Percentiles rank a stretch among this genome's conserved stretches.
phyloP scores from a whole-genome alignment of 306 rosid genomes.

The Boehmeria nivea region DNA sequence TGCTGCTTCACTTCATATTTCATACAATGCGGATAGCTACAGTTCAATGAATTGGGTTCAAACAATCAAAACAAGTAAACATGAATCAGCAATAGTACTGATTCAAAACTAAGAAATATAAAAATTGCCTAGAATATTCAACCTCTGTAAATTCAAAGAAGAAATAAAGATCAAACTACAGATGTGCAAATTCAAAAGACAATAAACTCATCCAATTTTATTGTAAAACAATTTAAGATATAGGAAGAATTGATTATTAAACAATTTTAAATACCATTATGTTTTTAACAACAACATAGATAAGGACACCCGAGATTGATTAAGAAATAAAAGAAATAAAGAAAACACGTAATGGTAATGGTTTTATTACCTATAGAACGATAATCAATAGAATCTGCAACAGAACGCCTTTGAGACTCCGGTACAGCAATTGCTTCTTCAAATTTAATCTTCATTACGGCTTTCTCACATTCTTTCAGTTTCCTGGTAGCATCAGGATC shows the following conservation, averaged over 20 bases:
- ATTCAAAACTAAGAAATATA: neutral
- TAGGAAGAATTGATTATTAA: too few relatives aligned
- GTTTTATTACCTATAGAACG: conserved; percentile 71
- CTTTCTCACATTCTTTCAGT: conserved; percentile 96
- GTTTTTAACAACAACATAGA: neutral
- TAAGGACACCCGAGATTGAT: neutral
- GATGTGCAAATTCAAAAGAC: too few relatives aligned
- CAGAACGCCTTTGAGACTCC: conserved; percentile 49
- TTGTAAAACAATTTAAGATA: too few relatives aligned
- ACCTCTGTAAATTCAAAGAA: too few relatives aligned
- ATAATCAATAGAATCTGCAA: conserved; percentile 68
- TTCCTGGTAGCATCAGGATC: conserved; percentile 87
- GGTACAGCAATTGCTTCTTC: conserved; percentile 90
- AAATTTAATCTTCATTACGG: conserved; percentile 86
- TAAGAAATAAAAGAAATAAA: neutral
- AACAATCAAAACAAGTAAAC: neutral
- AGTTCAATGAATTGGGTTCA: neutral
- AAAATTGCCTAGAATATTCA: too few relatives aligned
- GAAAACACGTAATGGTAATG: too few relatives aligned
- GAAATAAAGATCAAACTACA: too few relatives aligned
- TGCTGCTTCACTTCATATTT: neutral
- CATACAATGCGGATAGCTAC: neutral
- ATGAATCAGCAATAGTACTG: too few relatives aligned
- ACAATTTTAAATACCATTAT: neutral
- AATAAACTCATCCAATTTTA: too few relatives aligned